Percentiles rank a stretch among this genome's conserved stretches.
Conservation (phyloP, 2,329 filamentous ascomycete genomes). For the Aspergillus neotritici region DNA sequence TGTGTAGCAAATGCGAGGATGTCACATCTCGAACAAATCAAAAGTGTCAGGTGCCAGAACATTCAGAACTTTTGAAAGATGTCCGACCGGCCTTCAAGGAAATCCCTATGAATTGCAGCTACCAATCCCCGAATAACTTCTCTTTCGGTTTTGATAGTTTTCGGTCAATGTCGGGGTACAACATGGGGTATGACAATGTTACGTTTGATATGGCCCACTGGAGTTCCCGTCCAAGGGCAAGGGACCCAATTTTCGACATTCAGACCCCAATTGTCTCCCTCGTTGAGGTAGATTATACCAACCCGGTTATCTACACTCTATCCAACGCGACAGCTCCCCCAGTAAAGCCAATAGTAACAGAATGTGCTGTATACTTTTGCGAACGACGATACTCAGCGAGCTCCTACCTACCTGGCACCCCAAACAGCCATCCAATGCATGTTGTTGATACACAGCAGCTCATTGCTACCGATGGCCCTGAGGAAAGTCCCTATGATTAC, state of each 20-base stretch:
- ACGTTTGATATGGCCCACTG: too few relatives aligned
- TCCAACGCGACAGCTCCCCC: constrained; percentile 2
- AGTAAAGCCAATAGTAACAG: constrained; percentile 6
- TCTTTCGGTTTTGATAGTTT: background rate
- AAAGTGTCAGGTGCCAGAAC: constrained; percentile 1
- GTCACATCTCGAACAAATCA: constrained; percentile 8
- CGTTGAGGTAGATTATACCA: background rate
- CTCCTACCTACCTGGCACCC: too few relatives aligned
- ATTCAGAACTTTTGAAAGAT: background rate
- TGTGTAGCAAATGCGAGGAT: constrained; percentile 15
- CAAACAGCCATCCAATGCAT: too few relatives aligned
- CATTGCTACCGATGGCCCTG: too few relatives aligned
- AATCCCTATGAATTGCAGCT: constrained; percentile 3
- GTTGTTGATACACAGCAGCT: too few relatives aligned
- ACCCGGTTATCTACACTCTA: constrained; percentile 1
- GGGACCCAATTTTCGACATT: background rate
- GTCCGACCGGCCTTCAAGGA: background rate
- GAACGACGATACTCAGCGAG: constrained; percentile 4
- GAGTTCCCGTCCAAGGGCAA: too few relatives aligned
- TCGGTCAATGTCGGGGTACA: too few relatives aligned
- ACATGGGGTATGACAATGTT: too few relatives aligned
- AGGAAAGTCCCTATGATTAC: too few relatives aligned
- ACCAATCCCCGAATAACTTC: background rate
- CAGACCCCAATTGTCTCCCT: background rate
- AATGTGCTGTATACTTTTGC: constrained; percentile 9